Conservation (phyloP, 495 filamentous ascomycete species). For the Daldinia bambusicola region DNA sequence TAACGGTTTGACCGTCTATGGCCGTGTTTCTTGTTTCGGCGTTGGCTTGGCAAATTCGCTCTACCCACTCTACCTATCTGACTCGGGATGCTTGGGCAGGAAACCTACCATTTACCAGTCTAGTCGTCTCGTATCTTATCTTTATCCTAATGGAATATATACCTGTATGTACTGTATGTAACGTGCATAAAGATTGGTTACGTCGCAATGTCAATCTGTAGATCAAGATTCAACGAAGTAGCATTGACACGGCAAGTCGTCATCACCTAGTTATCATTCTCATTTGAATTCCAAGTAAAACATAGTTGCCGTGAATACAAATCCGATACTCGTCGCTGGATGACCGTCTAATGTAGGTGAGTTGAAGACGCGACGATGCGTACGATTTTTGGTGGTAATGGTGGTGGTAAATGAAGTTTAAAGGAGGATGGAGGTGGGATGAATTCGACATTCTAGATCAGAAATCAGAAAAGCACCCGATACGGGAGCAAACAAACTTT, state of each 20-base stretch:
- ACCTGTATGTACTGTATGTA: neutral
- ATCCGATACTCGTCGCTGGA: neutral
- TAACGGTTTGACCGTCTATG: conserved; percentile 25
- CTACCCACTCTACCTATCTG: too few species aligned
- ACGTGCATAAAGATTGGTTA: conserved; percentile 11
- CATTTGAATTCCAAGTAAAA: neutral
- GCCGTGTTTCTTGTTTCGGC: conserved; percentile 42
- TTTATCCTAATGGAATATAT: neutral
- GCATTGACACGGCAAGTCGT: neutral
- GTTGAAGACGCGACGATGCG: neutral
- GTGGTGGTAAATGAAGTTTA: conserved; percentile 3
- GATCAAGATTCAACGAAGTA: conserved; percentile 15
- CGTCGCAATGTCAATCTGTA: conserved; percentile 36
- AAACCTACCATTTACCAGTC: too few species aligned
- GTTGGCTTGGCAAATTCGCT: conserved; percentile 32
- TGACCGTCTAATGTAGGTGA: neutral
- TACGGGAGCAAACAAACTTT: neutral
- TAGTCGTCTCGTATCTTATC: conserved; percentile 1
- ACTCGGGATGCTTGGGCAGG: too few species aligned
- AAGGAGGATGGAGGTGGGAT: neutral
- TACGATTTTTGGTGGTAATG: conserved; percentile 10
- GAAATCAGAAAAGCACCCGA: neutral
- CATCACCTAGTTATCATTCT: neutral
- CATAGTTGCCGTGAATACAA: neutral
- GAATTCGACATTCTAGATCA: neutral